These are phyloP conservation scores for Taphrina sp. DNA, from an alignment of 1,139 yeast species.

Conservation along the genomic window DNA sequence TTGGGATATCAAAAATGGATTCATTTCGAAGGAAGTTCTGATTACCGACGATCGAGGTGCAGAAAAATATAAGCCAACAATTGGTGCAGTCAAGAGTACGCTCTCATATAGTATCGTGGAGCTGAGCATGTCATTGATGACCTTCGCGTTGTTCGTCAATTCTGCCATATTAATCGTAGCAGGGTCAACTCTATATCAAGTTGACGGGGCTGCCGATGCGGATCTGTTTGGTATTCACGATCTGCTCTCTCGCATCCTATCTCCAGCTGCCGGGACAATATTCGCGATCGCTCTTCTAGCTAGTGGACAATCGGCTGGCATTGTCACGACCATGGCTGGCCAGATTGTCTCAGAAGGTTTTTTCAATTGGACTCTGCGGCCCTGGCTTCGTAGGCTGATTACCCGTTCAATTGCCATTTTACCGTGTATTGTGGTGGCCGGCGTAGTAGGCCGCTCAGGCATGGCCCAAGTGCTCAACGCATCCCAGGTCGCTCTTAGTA, in stretches of 20 bases:
- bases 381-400: slow-evolving; percentile 77
- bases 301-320: slow-evolving; percentile 97
- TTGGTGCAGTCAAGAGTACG: slow-evolving; percentile 67
- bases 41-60: slow-evolving; percentile 39
- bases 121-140: slow-evolving; percentile 66
- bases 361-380: slow-evolving; percentile 76
- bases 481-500: slow-evolving; percentile 81
- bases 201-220: slow-evolving; percentile 74
- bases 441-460: slow-evolving; percentile 79
- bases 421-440: slow-evolving; percentile 81
- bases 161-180: slow-evolving; percentile 82
- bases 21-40: slow-evolving; percentile 39
- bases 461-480: slow-evolving; percentile 74
- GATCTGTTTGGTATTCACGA: slow-evolving; percentile 83
- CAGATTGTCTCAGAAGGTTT: slow-evolving; percentile 97
- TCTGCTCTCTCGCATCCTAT: slow-evolving; percentile 66
- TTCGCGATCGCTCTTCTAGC: slow-evolving; percentile 89
- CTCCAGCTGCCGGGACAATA: slow-evolving; percentile 88
- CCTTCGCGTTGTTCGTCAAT: slow-evolving; percentile 82
- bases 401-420: slow-evolving; percentile 83
- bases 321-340: slow-evolving; percentile 95
- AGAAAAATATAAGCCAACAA: slow-evolving; percentile 60
- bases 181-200: slow-evolving; percentile 71
- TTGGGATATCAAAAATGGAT: slow-evolving; percentile 59
- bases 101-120: slow-evolving; percentile 74